These are phyloP conservation scores for Colletotrichum chlorophyti DNA, from an alignment of 2,329 filamentous ascomycete species.

Conservation along the genomic window DNA sequence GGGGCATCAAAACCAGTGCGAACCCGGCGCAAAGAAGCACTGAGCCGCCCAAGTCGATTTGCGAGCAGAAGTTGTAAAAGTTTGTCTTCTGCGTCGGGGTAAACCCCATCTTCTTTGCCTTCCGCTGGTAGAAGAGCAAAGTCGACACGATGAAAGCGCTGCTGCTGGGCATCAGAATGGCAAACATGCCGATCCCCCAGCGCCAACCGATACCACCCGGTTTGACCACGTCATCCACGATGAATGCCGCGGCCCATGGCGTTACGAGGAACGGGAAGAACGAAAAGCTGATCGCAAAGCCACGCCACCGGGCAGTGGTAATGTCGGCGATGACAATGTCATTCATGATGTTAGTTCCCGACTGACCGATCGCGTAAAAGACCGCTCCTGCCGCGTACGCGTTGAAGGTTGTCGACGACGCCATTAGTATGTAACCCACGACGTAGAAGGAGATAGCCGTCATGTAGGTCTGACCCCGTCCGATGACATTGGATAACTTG, in stretches of 20 bases:
- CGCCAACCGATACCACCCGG: constrained; percentile 33
- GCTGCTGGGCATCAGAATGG: constrained; percentile 60
- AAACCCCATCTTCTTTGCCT: constrained; percentile 31
- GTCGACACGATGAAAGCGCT: constrained; percentile 30
- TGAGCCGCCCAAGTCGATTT: constrained; percentile 50
- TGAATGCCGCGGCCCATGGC: constrained; percentile 37
- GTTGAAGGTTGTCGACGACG: constrained; percentile 2
- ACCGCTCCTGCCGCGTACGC: constrained; percentile 12
- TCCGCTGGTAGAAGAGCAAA: constrained; percentile 31
- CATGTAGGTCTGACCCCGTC: constrained; percentile 18
- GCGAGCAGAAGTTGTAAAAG: constrained; percentile 29
- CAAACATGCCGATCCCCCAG: constrained; percentile 59
- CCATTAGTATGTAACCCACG: constrained; percentile 15
- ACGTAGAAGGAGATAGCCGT: constrained; percentile 11
- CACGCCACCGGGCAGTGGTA: constrained; percentile 18
- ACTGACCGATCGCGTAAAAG: constrained; percentile 11
- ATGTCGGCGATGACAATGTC: constrained; percentile 22
- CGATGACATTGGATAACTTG: constrained; percentile 16
- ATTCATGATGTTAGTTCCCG: constrained; percentile 17
- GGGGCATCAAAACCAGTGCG: constrained; percentile 61
- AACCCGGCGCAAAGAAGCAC: constrained; percentile 53
- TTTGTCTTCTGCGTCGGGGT: constrained; percentile 25
- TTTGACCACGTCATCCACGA: constrained; percentile 33
- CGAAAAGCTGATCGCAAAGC: constrained; percentile 38
- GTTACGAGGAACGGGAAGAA: constrained; percentile 44